Conservation (phyloP, 1,284 basidiomycete species). For the Cystobasidium slooffiae region DNA sequence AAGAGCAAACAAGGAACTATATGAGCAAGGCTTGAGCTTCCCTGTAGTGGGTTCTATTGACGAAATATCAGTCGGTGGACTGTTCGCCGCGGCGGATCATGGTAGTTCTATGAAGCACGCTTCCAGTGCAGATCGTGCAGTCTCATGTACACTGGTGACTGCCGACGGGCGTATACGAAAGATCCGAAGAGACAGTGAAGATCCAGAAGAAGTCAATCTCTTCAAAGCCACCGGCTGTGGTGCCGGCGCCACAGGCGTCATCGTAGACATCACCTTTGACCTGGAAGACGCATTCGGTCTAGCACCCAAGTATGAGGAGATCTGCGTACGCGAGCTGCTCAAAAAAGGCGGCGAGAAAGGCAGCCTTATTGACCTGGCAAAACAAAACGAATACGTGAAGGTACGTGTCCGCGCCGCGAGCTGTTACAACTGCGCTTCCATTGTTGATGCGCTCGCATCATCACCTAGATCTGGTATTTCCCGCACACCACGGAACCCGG, state of each 20-base stretch:
- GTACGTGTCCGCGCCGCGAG: neutral
- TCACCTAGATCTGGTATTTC: conserved; percentile 33
- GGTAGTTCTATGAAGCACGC: conserved; percentile 19
- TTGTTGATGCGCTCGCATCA: neutral
- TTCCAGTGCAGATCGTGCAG: conserved; percentile 16
- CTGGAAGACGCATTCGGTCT: conserved; percentile 36
- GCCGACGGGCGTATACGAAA: conserved; percentile 21
- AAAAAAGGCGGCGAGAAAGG: conserved; percentile 17
- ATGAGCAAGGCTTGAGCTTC: conserved; percentile 31
- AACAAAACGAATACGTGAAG: conserved; percentile 36
- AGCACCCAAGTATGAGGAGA: conserved; percentile 29
- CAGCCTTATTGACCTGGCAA: conserved; percentile 23
- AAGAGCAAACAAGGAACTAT: conserved; percentile 21
- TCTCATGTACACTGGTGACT: conserved; percentile 32
- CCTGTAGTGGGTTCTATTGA: conserved; percentile 35
- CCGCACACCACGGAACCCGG: conserved; percentile 18
- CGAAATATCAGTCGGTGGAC: conserved; percentile 29
- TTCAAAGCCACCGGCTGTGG: conserved; percentile 37
- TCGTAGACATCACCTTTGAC: conserved; percentile 34
- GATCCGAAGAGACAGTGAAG: neutral
- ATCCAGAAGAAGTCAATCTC: conserved; percentile 28
- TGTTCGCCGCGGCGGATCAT: conserved; percentile 18
- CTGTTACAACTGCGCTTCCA: neutral
- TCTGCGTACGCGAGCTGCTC: conserved; percentile 9
- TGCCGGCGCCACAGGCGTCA: conserved; percentile 26